phyloP scores from a whole-genome alignment of 495 filamentous ascomycete species.

The Talaromyces borbonicus region DNA sequence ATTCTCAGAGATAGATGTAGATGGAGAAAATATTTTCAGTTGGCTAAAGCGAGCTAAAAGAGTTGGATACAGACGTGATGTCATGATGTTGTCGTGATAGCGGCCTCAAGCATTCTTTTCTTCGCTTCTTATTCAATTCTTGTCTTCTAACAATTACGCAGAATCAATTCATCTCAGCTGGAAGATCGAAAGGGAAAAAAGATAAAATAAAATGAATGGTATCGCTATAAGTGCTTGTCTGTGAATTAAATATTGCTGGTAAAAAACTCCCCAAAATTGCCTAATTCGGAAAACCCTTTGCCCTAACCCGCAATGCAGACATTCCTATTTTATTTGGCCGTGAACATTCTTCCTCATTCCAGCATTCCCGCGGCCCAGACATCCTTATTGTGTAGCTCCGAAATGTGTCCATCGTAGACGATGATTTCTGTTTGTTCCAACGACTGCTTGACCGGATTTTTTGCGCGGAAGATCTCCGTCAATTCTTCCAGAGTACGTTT shows the following conservation, averaged over 20 bases:
- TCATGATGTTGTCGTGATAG: neutral
- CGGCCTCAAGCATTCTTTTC: neutral
- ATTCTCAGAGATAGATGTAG: too few species aligned
- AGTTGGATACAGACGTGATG: conserved; percentile 1
- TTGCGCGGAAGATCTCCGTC: conserved; percentile 49
- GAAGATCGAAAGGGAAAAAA: neutral
- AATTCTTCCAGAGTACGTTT: conserved; percentile 61
- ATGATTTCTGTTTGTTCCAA: neutral
- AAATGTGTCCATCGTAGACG: neutral
- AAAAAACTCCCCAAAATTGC: neutral
- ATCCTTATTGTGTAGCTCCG: too few species aligned
- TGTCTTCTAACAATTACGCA: neutral
- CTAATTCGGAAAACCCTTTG: neutral
- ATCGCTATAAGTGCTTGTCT: too few species aligned
- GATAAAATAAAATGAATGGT: too few species aligned
- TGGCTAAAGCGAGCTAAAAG: too few species aligned
- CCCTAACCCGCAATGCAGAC: too few species aligned
- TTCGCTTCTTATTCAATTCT: neutral
- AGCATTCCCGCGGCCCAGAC: too few species aligned
- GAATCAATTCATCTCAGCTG: neutral
- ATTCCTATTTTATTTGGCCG: too few species aligned
- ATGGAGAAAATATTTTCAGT: too few species aligned
- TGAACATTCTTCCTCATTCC: too few species aligned
- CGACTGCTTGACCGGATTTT: neutral
- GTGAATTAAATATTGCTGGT: too few species aligned